Evolutionary conservation across 176 grass and related monocot species (phyloP).

Genomic region (Oryza nivara): DNA sequence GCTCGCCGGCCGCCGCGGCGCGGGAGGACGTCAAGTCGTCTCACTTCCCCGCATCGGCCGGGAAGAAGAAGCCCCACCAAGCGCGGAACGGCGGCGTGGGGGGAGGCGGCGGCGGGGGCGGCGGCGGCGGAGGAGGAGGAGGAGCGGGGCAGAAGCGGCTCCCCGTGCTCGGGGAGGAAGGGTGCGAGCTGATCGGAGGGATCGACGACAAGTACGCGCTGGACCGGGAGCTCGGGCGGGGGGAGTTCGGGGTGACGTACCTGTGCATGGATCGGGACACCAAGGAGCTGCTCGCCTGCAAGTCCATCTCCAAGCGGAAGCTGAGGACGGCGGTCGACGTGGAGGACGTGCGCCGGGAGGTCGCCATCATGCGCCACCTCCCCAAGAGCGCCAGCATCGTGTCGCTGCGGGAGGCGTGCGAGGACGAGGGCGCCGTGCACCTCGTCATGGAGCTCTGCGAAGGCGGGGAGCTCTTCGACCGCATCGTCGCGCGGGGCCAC

Average conservation of each 20-base stretch:
- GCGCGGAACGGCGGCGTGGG: constrained; percentile 43
- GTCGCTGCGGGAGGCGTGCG: constrained; percentile 78
- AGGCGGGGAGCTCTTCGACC: constrained; percentile 98
- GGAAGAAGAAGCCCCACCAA: constrained; percentile 73
- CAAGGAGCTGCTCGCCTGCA: constrained; percentile 90
- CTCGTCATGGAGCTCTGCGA: constrained; percentile 99
- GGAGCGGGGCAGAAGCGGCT: constrained; percentile 60
- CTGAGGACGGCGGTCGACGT: constrained; percentile 92
- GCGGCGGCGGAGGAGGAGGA: constrained; percentile 10
- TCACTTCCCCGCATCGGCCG: constrained; percentile 62
- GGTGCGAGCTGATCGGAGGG: constrained; percentile 48
- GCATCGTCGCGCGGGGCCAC: constrained; percentile 92
- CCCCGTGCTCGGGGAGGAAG: constrained; percentile 66
- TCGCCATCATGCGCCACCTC: constrained; percentile 96
- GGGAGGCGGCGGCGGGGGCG: background rate
- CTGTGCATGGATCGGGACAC: constrained; percentile 91
- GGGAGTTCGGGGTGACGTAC: constrained; percentile 99
- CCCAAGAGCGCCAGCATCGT: constrained; percentile 82
- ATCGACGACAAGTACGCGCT: constrained; percentile 89
- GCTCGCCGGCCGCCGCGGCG: constrained; percentile 86
- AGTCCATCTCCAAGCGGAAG: constrained; percentile 99
- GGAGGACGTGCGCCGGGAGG: constrained; percentile 98
- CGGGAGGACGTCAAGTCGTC: constrained; percentile 89
- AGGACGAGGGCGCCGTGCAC: constrained; percentile 96
- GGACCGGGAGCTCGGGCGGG: constrained; percentile 90